Base-by-base conservation (phyloP, 495 filamentous ascomycete species). In the Corynascus novoguineensis region DNA sequence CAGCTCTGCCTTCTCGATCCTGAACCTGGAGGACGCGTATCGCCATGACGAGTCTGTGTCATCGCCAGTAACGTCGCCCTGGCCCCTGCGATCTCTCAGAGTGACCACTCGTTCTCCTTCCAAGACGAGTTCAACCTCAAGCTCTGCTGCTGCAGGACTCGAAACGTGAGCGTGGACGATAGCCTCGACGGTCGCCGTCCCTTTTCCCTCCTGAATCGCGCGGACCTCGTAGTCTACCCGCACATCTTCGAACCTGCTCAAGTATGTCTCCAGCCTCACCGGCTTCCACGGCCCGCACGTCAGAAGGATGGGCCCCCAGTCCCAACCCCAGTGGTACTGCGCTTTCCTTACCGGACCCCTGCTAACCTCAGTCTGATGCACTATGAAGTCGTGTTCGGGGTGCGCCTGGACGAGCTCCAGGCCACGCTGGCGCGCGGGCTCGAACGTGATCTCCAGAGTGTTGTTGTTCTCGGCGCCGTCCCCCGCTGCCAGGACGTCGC, bases 261-360 rank as follows among this genome's bases (percentile, higher is more conserved):
- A 69, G 61, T 85, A 90, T 0, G 78, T 75, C 64, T 90, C 86
- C 15, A 91, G 67, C 1, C 65, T 71, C 9, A 90, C 74, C 3
- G 83, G 80, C 54, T 80, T 79, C 87, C 87, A 91, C n/a, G 86
- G 86, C 5, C 88, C 88, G 38, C 80, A 85, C 10, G 85, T 87
- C 66, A 87, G 73, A 27, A 90, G 60, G 11, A 83, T 78, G 27
- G 88, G 87, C 11, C 88, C 88, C 88, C 87, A 90, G 60, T 92
- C 87, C 88, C 88, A 92, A 34, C 88, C 88, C 74, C 67, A 75
- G 60, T 68, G 66, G 34, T 60, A 55, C 84, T 81, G 69, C 78
- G 72, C 65, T 61, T 77, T 78, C 19, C 74, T 62, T 7, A 75
- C 71, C 1, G 75, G 67, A 0, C 72, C 72, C 32, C 74, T 63